Evolutionary conservation across 202 grass and related monocot genomes (phyloP), one percentile per base, ranked within the genome.

Genomic region (Brachypodium distachyon): DNA sequence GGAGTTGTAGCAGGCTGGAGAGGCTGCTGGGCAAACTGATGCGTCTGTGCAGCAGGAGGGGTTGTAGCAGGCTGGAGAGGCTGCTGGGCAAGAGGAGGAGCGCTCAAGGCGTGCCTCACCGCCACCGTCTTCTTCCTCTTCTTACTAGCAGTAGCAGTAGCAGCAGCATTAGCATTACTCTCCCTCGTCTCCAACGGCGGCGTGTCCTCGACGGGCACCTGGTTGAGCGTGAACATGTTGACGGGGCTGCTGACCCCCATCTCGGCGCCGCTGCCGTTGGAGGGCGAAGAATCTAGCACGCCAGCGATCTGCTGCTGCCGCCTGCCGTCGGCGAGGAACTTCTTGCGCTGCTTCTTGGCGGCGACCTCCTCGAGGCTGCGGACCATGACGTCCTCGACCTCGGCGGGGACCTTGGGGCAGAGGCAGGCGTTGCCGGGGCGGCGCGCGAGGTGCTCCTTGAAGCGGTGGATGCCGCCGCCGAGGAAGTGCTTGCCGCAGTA

Each of bases 371-470:
- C 82, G 32, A 98, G 86, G 77, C 89, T 98, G 67, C 78, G 73
- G 50, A 84, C 69, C 95, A 98, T 98, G 14, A 83, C 72, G 39
- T 63, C 58, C 82, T 94, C 73, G 19, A 98, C 95, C 51, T 98
- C 89, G 32, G 36, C 44, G 21, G 95, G 95, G 28, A 98, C 91
- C 56, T 82, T 84, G 77, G 89, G 79, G 79, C 95, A 98, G 89
- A 87, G 88, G 51, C 87, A 92, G 14, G 95, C 95, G 36, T 98
- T 98, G 7, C 95, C 95, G 8, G 93, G 90, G 61, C 90, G 95
- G 55, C 87, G 84, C 3, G 89, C 95, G 13, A 98, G 95, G 81
- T 98, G 95, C 84, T 98, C 95, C 89, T 92, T 98, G 87, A 94
- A 90, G 68, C 95, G 95, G 83, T 98, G 91, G 89, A 98, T 98